Evolutionary conservation across 192 early-diverging fungal species (phyloP).

Genomic region (Ambispora gerdemannii): DNA sequence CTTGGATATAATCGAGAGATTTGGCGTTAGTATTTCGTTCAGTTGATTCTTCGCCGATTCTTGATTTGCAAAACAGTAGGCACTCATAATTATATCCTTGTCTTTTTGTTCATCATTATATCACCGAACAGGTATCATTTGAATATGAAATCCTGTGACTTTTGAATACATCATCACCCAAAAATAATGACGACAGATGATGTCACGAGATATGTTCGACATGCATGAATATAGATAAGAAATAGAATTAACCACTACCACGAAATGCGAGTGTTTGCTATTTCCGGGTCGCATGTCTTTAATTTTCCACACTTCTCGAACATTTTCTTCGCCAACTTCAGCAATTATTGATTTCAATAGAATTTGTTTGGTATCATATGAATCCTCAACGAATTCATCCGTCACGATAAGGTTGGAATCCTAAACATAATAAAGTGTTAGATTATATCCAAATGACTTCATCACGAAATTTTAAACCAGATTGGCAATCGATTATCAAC

Average conservation of each 20-base stretch:
- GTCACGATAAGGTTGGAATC: not conserved
- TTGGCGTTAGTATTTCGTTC: not conserved
- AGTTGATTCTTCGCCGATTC: not conserved
- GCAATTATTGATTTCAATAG: conserved; percentile 15
- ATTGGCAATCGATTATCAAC: too few species aligned
- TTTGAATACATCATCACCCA: not conserved
- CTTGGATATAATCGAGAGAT: not conserved
- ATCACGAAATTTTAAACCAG: too few species aligned
- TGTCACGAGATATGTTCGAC: not conserved
- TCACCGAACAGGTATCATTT: not conserved
- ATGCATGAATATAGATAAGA: conserved; percentile 16
- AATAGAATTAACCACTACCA: conserved; percentile 18
- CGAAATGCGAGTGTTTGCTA: conserved; percentile 1
- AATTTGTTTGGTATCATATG: conserved; percentile 21
- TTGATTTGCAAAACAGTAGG: not conserved
- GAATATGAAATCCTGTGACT: conserved; percentile 9
- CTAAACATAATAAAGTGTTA: conserved; percentile 1
- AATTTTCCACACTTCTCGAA: conserved; percentile 15
- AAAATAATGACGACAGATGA: conserved; percentile 13
- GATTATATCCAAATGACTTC: not conserved
- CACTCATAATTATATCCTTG: not conserved
- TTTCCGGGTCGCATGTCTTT: not conserved
- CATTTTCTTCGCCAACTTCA: conserved; percentile 8
- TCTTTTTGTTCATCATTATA: not conserved
- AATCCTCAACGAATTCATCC: not conserved